Evolutionary conservation across 78 protist species (phyloP), one percentile per base, ranked within the genome.

Genomic region (Anaeramoeba flamelloides): DNA sequence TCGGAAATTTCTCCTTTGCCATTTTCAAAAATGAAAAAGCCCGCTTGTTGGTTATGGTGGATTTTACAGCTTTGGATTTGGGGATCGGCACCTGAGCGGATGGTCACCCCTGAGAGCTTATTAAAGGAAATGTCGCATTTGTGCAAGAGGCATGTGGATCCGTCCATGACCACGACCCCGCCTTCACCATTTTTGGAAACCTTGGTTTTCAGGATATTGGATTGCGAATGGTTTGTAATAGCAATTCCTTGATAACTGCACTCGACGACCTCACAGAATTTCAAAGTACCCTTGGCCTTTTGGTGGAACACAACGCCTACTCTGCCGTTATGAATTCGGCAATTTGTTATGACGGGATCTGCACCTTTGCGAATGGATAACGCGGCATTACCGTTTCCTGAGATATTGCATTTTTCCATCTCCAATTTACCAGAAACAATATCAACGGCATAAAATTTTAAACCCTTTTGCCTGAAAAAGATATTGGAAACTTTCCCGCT

Each of bases 1-100:
- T 53, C 69, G 69, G 69, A 53, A 53, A 53, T 53, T 53, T 53
- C 69, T 8, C 69, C 69, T 53, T 53, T 53, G 8, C 69, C 69
- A 8, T 8, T 26, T 26, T 53, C 69, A 53, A 26, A 53, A 17
- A 53, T 53, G 34, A 17, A 8, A 53, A 53, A 26, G 8, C 69
- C 69, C 17, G 34, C 69, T 53, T 53, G 69, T 26, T 53, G 8
- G 17, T 53, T 53, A 8, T 53, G 8, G 69, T 26, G 17, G 17
- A 53, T 17, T 26, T 53, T 53, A 17, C 69, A 53, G 17, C 17
- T 8, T 26, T 8, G 17, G 34, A 53, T 26, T 8, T 26, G 34
- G 69, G 69, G 69, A 26, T 8, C 17, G 8, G 69, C 69, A 53
- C 17, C 17, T 53, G 69, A 26, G 8, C 34, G 8, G 69, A 53